A percentile compares a stretch with the other conserved stretches of the same genome.
Conservation (phyloP, 108 stramenopile species). For the Skeletonema tropicum region DNA sequence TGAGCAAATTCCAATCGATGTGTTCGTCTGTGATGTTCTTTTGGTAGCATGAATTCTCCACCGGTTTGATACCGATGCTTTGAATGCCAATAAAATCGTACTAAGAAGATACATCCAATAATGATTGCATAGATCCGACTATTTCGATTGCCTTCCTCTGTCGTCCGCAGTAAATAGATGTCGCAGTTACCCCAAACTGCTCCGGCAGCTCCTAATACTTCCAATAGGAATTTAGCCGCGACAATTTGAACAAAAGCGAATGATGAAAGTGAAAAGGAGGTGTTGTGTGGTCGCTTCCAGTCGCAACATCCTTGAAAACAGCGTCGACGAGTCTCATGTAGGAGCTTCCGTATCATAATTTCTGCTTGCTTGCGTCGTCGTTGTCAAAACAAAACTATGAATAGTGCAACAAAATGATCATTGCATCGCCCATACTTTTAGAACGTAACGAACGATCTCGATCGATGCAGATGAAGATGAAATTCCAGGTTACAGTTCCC, state of each 20-base stretch:
- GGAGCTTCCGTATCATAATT: not conserved
- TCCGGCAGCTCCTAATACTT: slow-evolving; percentile 42
- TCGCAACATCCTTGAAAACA: slow-evolving; percentile 12
- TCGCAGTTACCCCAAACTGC: slow-evolving; percentile 34
- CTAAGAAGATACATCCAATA: slow-evolving; percentile 14
- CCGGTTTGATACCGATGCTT: slow-evolving; percentile 24
- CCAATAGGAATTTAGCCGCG: slow-evolving; percentile 26
- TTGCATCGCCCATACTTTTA: no score
- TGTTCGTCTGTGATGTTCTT: slow-evolving; percentile 23
- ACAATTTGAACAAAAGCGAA: slow-evolving; percentile 17
- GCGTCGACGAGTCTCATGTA: not conserved
- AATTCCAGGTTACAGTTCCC: no score
- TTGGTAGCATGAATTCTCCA: slow-evolving; percentile 15
- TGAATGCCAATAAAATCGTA: slow-evolving; percentile 25
- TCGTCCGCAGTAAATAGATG: slow-evolving; percentile 3
- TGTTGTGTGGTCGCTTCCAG: not conserved
- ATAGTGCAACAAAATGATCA: no score
- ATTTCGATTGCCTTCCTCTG: not conserved
- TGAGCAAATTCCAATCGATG: slow-evolving; percentile 29
- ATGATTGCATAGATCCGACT: slow-evolving; percentile 11
- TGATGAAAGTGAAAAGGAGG: not conserved
- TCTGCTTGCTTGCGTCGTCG: not conserved
- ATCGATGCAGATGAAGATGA: no score
- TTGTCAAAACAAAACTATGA: no score
- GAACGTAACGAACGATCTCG: no score